phyloP scores from a whole-genome alignment of 805 yeast genomes.

The Ogataea henricii region DNA sequence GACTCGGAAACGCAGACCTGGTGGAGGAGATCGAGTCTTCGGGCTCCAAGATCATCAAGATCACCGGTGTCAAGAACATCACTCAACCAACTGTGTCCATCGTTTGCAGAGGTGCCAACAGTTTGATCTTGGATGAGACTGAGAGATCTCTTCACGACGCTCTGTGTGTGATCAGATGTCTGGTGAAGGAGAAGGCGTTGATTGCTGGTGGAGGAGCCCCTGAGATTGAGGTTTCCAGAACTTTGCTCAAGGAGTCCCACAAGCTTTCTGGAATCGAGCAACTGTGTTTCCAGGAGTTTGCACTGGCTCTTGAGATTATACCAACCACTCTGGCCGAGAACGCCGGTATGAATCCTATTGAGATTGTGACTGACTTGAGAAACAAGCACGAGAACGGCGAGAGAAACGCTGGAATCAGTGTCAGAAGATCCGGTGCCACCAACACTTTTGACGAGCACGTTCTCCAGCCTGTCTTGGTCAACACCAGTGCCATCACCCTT shows the following conservation, averaged over 20 bases:
- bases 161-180: conserved; percentile 85
- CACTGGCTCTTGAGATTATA: conserved; percentile 86
- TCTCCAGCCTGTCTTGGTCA: conserved; percentile 92
- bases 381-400: conserved; percentile 91
- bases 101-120: conserved; percentile 93
- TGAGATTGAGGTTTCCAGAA: conserved; percentile 84
- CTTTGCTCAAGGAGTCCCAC: conserved; percentile 68
- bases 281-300: conserved; percentile 88
- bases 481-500: conserved; percentile 88
- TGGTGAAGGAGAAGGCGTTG: conserved; percentile 82
- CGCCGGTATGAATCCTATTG: conserved; percentile 90
- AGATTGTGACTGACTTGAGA: conserved; percentile 89
- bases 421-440: conserved; percentile 89
- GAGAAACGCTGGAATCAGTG: conserved; percentile 91
- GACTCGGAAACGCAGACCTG: conserved; percentile 88
- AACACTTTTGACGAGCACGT: conserved; percentile 93
- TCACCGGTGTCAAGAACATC: conserved; percentile 74
- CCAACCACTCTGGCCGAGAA: conserved; percentile 95
- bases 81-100: conserved; percentile 77
- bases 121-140: conserved; percentile 87
- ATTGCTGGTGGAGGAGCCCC: conserved; percentile 99
- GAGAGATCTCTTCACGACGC: conserved; percentile 98
- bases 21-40: conserved; percentile 89
- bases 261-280: conserved; percentile 83
- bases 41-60: conserved; percentile 85